A percentile compares a stretch with the other conserved stretches of the same genome.
phyloP scores from a whole-genome alignment of 1,139 yeast genomes.

The Yueomyces sp. region DNA sequence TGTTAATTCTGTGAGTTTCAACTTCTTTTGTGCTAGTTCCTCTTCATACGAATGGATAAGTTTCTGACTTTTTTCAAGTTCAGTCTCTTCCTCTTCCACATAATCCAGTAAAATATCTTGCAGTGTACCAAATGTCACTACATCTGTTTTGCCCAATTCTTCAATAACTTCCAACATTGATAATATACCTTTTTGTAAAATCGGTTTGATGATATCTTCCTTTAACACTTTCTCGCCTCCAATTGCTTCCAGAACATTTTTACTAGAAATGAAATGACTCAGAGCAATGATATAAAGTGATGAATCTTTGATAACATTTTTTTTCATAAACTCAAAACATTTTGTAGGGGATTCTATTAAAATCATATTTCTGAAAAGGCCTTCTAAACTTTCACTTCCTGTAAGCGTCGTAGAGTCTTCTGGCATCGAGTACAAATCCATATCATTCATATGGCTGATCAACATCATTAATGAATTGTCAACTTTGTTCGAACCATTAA shows the following conservation, averaged over 20 bases:
- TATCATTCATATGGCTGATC: constrained; percentile 52
- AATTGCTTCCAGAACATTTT: constrained; percentile 39
- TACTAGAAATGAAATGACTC: constrained; percentile 49
- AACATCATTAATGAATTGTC: constrained; percentile 53
- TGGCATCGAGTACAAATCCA: constrained; percentile 22
- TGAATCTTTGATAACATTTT: constrained; percentile 50
- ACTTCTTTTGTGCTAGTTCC: constrained; percentile 48
- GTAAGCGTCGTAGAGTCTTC: constrained; percentile 31
- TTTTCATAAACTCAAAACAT: constrained; percentile 43
- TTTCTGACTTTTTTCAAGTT: constrained; percentile 54
- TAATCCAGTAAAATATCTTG: constrained; percentile 56
- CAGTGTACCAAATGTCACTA: constrained; percentile 61
- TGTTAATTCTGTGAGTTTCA: constrained; percentile 39
- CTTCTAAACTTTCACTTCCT: constrained; percentile 36
- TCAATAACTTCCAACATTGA: constrained; percentile 70
- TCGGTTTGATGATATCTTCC: constrained; percentile 36
- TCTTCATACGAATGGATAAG: constrained; percentile 55
- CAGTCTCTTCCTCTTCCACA: constrained; percentile 48
- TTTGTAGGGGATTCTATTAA: constrained; percentile 44
- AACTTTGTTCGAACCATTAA: constrained; percentile 13
- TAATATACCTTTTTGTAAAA: constrained; percentile 42
- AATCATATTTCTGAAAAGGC: constrained; percentile 52
- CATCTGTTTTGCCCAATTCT: constrained; percentile 48
- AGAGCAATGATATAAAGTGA: constrained; percentile 58
- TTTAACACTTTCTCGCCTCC: constrained; percentile 38